Conservation (phyloP, 495 filamentous ascomycete species). For the Letharia lupina region DNA sequence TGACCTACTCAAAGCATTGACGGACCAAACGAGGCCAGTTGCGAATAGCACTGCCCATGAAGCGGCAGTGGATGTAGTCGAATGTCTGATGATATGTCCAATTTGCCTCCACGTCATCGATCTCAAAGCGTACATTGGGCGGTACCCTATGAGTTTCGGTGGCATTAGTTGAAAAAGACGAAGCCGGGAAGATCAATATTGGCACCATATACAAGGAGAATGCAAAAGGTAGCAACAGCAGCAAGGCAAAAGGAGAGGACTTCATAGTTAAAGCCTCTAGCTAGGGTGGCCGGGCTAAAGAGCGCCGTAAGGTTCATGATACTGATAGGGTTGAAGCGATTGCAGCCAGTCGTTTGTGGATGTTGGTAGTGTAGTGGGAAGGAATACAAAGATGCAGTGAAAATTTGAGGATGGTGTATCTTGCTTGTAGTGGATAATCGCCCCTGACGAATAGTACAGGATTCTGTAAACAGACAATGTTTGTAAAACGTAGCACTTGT, state of each 20-base stretch:
- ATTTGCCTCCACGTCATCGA: constrained; percentile 53
- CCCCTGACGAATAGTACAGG: background rate
- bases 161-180: constrained; percentile 6
- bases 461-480: background rate
- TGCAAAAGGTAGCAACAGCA: background rate
- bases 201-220: constrained; percentile 31
- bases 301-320: background rate
- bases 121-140: constrained; percentile 55
- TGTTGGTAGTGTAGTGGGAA: background rate
- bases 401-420: background rate
- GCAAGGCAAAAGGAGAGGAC: background rate
- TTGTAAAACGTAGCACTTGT: background rate
- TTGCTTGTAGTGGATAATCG: background rate
- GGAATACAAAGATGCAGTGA: background rate
- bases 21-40: constrained; percentile 43
- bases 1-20: constrained; percentile 25
- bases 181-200: constrained; percentile 12
- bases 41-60: constrained; percentile 47
- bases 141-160: constrained; percentile 36
- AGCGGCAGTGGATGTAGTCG: constrained; percentile 56
- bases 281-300: background rate
- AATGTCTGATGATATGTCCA: constrained; percentile 46
- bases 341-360: background rate
- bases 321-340: background rate
- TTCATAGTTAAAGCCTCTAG: background rate